Percentiles rank a stretch among this genome's conserved stretches.
Evolutionary conservation across 768 basidiomycete genomes (phyloP).

Genomic region (Pisolithus albus): DNA sequence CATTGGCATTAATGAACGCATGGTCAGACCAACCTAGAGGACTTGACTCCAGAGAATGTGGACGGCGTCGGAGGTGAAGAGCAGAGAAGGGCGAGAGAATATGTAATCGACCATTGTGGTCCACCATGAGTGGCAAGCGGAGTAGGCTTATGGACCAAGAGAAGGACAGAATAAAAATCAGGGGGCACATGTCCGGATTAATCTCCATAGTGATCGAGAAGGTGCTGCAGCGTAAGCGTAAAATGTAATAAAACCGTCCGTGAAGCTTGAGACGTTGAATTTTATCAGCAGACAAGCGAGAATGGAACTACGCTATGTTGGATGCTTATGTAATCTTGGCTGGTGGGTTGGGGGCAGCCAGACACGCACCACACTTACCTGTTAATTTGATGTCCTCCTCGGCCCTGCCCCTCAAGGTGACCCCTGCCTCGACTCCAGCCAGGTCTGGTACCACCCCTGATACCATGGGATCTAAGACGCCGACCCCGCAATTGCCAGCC

Average conservation of each 20-base stretch:
- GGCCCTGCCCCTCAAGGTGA: slow-evolving; percentile 62
- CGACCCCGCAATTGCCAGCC: slow-evolving; percentile 37
- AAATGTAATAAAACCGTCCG: too few relatives aligned
- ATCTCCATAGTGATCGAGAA: too few relatives aligned
- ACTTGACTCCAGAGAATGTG: slow-evolving; percentile 80
- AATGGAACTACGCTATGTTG: too few relatives aligned
- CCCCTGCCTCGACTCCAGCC: slow-evolving; percentile 48
- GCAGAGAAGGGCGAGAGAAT: slow-evolving; percentile 68
- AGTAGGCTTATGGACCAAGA: not conserved
- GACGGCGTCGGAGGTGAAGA: slow-evolving; percentile 87
- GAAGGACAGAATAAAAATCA: too few relatives aligned
- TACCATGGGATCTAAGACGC: slow-evolving; percentile 30
- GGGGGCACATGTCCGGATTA: too few relatives aligned
- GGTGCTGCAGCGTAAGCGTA: too few relatives aligned
- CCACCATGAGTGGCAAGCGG: not conserved
- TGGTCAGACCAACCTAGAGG: slow-evolving; percentile 72
- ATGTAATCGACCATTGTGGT: slow-evolving; percentile 70
- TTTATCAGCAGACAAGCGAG: too few relatives aligned
- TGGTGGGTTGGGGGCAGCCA: not conserved
- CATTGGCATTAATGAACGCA: slow-evolving; percentile 1
- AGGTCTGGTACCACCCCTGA: slow-evolving; percentile 26
- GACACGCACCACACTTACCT: not conserved
- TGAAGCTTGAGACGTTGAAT: too few relatives aligned
- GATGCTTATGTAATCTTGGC: too few relatives aligned
- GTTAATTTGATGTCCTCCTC: slow-evolving; percentile 36